These are phyloP conservation scores for Lophium mytilinum DNA, from an alignment of 495 filamentous ascomycete genomes.

Conservation along the genomic window DNA sequence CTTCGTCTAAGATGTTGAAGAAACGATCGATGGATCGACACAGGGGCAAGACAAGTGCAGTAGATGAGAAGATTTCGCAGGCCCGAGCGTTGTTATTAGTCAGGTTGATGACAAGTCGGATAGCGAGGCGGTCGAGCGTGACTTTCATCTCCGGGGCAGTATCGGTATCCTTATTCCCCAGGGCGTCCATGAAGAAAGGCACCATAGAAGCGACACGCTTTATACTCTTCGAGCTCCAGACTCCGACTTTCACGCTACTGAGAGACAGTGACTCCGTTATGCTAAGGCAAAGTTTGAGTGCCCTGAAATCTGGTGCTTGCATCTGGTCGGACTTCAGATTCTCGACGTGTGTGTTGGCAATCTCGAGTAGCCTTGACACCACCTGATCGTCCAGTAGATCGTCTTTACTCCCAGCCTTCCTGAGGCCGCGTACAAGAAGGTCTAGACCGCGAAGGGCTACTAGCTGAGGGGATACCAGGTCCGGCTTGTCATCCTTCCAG, in stretches of 20 bases:
- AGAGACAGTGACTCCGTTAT: slow-evolving; percentile 50
- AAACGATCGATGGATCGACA: slow-evolving; percentile 38
- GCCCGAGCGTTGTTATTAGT: slow-evolving; percentile 71
- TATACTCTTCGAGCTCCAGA: slow-evolving; percentile 26
- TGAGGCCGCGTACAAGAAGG: slow-evolving; percentile 46
- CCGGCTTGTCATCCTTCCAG: slow-evolving; percentile 48
- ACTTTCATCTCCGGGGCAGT: not conserved
- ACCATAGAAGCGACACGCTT: slow-evolving; percentile 25
- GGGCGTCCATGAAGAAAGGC: slow-evolving; percentile 22
- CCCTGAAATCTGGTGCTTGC: slow-evolving; percentile 4
- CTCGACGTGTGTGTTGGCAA: slow-evolving; percentile 1
- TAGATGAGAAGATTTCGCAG: slow-evolving; percentile 56
- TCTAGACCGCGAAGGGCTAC: slow-evolving; percentile 59
- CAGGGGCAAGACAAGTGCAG: slow-evolving; percentile 49
- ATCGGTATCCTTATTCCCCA: not conserved
- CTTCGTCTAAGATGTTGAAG: slow-evolving; percentile 24
- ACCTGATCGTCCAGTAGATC: slow-evolving; percentile 42
- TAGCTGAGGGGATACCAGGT: slow-evolving; percentile 50
- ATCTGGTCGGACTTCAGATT: slow-evolving; percentile 2
- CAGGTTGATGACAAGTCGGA: slow-evolving; percentile 76
- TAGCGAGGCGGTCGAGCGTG: slow-evolving; percentile 17
- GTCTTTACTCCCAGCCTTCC: slow-evolving; percentile 40
- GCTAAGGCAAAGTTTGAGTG: slow-evolving; percentile 44
- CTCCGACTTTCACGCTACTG: slow-evolving; percentile 7
- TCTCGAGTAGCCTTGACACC: slow-evolving; percentile 13